A percentile compares a stretch with the other conserved stretches of the same genome.
Conservation (phyloP, 2,329 filamentous ascomycete species). For the Aspergillus sp. region DNA sequence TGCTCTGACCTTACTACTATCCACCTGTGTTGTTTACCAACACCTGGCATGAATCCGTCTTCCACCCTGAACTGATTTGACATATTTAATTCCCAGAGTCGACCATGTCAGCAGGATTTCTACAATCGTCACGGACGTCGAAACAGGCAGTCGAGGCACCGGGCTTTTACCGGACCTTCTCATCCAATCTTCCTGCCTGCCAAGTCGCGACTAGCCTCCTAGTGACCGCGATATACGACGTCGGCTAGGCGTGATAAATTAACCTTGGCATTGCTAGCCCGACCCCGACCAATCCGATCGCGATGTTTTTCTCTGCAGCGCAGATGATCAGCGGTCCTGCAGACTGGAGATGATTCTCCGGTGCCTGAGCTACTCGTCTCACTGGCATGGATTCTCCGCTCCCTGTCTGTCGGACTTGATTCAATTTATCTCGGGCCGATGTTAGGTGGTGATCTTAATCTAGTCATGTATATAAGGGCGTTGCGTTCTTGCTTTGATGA, state of each 20-base stretch:
- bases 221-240: not conserved
- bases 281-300: not conserved
- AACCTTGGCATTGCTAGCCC: not conserved
- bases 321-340: not conserved
- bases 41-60: too few relatives aligned
- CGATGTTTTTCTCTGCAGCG: not conserved
- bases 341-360: not conserved
- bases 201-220: not conserved
- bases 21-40: too few relatives aligned
- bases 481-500: not conserved
- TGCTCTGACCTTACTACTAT: too few relatives aligned
- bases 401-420: constrained; percentile 3
- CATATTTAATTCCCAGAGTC: too few relatives aligned
- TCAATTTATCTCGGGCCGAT: not conserved
- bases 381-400: constrained; percentile 4
- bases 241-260: not conserved
- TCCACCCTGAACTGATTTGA: too few relatives aligned
- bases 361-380: not conserved
- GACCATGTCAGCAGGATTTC: not conserved
- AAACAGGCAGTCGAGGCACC: not conserved
- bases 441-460: constrained; percentile 1
- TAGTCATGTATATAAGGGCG: constrained; percentile 2
- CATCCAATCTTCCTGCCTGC: constrained; percentile 4
- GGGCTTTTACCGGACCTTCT: constrained; percentile 9
- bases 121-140: not conserved